These are phyloP conservation scores for Claviceps digitariae DNA, from an alignment of 2,329 filamentous ascomycete genomes.

Conservation along the genomic window DNA sequence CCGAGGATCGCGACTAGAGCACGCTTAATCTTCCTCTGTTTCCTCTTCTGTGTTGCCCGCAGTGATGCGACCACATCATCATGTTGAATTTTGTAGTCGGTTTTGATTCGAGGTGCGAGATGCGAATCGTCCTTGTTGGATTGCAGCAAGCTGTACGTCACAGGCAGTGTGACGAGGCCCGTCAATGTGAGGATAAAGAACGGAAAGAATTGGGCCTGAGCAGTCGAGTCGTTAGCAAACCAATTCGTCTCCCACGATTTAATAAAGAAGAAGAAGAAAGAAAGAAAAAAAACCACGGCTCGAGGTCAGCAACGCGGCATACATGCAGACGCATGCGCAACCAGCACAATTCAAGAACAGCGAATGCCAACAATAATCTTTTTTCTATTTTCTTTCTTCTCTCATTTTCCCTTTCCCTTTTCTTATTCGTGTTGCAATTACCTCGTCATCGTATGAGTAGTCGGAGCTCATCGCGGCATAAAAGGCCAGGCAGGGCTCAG, in stretches of 20 bases:
- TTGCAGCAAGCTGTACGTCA: conserved; percentile 79
- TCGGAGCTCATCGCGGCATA: conserved; percentile 66
- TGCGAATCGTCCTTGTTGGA: conserved; percentile 64
- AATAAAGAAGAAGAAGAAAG: neutral
- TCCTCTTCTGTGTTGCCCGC: conserved; percentile 76
- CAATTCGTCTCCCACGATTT: neutral
- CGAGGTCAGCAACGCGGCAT: too few species aligned
- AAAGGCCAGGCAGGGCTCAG: conserved; percentile 20
- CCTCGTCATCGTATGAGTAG: conserved; percentile 96
- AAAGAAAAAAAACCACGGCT: neutral
- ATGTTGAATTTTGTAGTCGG: conserved; percentile 70
- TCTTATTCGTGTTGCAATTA: conserved; percentile 23
- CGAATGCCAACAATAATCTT: neutral
- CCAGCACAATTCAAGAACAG: neutral
- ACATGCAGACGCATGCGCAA: neutral
- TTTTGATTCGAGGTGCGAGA: conserved; percentile 69
- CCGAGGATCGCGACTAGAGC: conserved; percentile 61
- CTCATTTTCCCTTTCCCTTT: neutral
- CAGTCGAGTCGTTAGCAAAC: conserved; percentile 1
- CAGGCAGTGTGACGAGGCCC: conserved; percentile 73
- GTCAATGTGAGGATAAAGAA: conserved; percentile 94
- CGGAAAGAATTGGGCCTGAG: conserved; percentile 88
- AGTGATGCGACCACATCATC: conserved; percentile 69
- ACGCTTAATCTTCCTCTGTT: conserved; percentile 79
- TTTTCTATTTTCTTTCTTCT: neutral